phyloP scores from a whole-genome alignment of 2,329 filamentous ascomycete genomes.

The Diaporthe velutina region DNA sequence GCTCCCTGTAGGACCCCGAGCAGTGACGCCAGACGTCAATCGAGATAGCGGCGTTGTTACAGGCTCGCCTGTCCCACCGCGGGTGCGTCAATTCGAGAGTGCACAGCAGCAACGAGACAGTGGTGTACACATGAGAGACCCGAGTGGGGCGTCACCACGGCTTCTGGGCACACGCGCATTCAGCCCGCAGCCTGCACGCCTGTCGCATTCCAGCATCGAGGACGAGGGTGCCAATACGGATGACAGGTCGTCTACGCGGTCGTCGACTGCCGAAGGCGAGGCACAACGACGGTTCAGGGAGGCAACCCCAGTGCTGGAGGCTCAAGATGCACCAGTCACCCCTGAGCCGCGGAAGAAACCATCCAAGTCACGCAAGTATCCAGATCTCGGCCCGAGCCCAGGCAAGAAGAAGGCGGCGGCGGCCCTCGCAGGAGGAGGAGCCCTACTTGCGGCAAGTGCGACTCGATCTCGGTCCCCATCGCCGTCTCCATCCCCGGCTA shows the following conservation, averaged over 20 bases:
- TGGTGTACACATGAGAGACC: conserved; percentile 67
- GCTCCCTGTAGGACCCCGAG: conserved; percentile 40
- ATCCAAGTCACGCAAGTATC: conserved; percentile 45
- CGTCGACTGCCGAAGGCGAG: conserved; percentile 32
- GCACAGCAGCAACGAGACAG: conserved; percentile 64
- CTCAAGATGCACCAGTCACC: conserved; percentile 54
- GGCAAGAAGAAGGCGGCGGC: conserved; percentile 41
- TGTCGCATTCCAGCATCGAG: conserved; percentile 35
- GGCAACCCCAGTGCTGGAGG: conserved; percentile 52
- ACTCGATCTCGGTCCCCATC: conserved; percentile 51
- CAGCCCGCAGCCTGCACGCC: conserved; percentile 39
- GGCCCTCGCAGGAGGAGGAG: conserved; percentile 49
- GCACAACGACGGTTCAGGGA: conserved; percentile 35
- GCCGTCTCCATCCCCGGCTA: conserved; percentile 39
- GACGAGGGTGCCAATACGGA: conserved; percentile 32
- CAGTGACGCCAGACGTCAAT: conserved; percentile 53
- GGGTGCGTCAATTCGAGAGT: conserved; percentile 50
- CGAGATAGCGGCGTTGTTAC: conserved; percentile 64
- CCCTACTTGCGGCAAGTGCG: conserved; percentile 43
- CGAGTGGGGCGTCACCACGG: conserved; percentile 50
- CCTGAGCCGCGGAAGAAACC: conserved; percentile 60
- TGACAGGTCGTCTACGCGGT: conserved; percentile 1
- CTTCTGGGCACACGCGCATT: conserved; percentile 40
- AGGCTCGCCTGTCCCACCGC: conserved; percentile 57
- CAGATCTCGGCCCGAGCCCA: conserved; percentile 46